These are phyloP conservation scores for Penicillium digitatum DNA, from an alignment of 2,329 filamentous ascomycete genomes.

Conservation along the genomic window DNA sequence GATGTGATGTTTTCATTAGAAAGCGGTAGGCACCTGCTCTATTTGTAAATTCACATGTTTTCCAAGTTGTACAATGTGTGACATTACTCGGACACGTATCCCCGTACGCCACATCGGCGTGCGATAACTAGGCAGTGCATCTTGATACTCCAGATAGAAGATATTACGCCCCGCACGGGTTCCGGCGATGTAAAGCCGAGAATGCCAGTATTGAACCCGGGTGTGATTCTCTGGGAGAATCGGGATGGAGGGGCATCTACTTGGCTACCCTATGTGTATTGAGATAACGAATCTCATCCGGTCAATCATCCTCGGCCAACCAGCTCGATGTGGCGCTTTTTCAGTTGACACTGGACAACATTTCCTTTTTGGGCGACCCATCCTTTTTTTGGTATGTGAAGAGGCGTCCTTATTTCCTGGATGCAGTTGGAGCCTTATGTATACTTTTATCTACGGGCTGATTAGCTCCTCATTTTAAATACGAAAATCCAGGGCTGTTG, in stretches of 20 bases:
- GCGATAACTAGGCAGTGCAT: neutral
- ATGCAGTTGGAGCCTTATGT: neutral
- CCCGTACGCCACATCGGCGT: neutral
- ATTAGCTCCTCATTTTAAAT: neutral
- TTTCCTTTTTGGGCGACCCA: conserved; percentile 1
- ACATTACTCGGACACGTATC: neutral
- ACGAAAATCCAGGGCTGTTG: neutral
- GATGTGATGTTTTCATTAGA: neutral
- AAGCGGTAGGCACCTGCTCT: neutral
- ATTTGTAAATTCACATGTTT: conserved; percentile 2
- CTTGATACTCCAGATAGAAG: neutral
- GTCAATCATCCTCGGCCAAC: neutral
- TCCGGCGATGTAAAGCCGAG: conserved; percentile 10
- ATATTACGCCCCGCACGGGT: conserved; percentile 10
- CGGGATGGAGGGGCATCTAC: neutral
- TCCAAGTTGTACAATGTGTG: neutral
- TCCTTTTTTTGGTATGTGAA: neutral
- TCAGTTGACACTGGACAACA: neutral
- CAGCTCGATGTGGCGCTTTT: neutral
- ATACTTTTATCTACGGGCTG: too few species aligned
- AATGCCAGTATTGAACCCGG: neutral
- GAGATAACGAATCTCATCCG: neutral
- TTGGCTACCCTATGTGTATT: neutral
- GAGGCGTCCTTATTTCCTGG: neutral
- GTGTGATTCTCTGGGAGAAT: neutral